Evolutionary conservation across 257 asterid species (phyloP).

Genomic region (Paulownia fortunei): DNA sequence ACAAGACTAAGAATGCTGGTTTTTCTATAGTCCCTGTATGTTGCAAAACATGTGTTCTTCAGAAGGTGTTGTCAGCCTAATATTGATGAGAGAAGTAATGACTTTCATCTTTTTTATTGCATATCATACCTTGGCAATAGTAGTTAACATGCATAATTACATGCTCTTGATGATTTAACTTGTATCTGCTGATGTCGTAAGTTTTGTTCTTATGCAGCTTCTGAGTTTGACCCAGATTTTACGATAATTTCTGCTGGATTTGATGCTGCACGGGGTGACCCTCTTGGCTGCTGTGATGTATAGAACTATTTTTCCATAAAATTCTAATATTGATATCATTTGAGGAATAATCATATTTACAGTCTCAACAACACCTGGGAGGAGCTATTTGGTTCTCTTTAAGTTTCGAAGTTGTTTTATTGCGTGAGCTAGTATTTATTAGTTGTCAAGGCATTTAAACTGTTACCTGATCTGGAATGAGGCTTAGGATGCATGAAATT

Average conservation of each 20-base stretch:
- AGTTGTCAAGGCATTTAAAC: conserved; percentile 7
- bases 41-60: conserved; percentile 3
- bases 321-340: neutral
- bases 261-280: conserved; percentile 99
- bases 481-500: conserved; percentile 14
- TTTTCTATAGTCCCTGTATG: neutral
- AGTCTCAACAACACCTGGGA: conserved; percentile 3
- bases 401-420: conserved; percentile 7
- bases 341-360: neutral
- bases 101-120: conserved; percentile 12
- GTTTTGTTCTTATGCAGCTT: conserved; percentile 62
- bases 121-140: conserved; percentile 9
- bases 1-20: conserved; percentile 7
- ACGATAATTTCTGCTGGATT: conserved; percentile 98
- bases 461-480: conserved; percentile 13
- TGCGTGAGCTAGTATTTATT: conserved; percentile 17
- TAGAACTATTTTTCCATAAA: conserved; percentile 26
- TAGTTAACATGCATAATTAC: conserved; percentile 20
- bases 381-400: conserved; percentile 26
- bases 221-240: conserved; percentile 87
- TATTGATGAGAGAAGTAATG: neutral
- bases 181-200: conserved; percentile 39
- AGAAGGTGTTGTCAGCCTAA: conserved; percentile 15
- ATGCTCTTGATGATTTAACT: conserved; percentile 25
- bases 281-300: conserved; percentile 99